phyloP scores from a whole-genome alignment of 495 filamentous ascomycete genomes.

The Viridothelium virens region DNA sequence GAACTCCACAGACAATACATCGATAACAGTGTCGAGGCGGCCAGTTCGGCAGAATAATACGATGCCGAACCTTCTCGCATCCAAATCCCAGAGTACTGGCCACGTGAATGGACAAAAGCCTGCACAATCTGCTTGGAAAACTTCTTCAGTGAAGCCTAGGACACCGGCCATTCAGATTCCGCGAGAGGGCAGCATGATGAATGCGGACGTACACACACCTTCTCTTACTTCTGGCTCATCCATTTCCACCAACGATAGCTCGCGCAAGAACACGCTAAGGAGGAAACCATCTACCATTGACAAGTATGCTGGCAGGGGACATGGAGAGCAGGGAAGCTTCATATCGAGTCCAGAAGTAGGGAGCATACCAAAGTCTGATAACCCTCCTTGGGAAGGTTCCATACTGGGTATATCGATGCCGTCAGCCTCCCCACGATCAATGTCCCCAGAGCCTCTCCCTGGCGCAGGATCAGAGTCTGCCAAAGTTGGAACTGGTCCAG shows the following conservation, averaged over 20 bases:
- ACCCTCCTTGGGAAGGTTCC: slow-evolving; percentile 27
- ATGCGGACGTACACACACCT: slow-evolving; percentile 26
- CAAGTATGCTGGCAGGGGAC: slow-evolving; percentile 18
- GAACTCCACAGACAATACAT: background rate
- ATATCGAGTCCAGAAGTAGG: slow-evolving; percentile 4
- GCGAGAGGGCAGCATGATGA: slow-evolving; percentile 8
- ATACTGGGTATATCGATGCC: slow-evolving; percentile 35
- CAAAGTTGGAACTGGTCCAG: background rate
- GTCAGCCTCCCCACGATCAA: slow-evolving; percentile 19
- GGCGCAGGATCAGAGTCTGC: slow-evolving; percentile 11
- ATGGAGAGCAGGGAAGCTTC: slow-evolving; percentile 18
- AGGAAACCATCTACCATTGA: slow-evolving; percentile 33
- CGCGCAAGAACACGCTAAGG: slow-evolving; percentile 30
- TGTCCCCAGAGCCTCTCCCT: slow-evolving; percentile 16
- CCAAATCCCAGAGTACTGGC: background rate
- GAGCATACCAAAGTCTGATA: slow-evolving; percentile 22
- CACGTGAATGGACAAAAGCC: background rate
- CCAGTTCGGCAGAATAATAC: background rate
- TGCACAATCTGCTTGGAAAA: background rate
- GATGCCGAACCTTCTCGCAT: background rate
- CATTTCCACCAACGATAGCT: slow-evolving; percentile 34
- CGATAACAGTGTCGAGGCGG: background rate
- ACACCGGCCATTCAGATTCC: slow-evolving; percentile 16
- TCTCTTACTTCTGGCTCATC: slow-evolving; percentile 38
- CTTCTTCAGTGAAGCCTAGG: background rate